These are phyloP conservation scores for Myriosclerotinia scirpicola DNA, from an alignment of 2,329 filamentous ascomycete species.

Conservation along the genomic window DNA sequence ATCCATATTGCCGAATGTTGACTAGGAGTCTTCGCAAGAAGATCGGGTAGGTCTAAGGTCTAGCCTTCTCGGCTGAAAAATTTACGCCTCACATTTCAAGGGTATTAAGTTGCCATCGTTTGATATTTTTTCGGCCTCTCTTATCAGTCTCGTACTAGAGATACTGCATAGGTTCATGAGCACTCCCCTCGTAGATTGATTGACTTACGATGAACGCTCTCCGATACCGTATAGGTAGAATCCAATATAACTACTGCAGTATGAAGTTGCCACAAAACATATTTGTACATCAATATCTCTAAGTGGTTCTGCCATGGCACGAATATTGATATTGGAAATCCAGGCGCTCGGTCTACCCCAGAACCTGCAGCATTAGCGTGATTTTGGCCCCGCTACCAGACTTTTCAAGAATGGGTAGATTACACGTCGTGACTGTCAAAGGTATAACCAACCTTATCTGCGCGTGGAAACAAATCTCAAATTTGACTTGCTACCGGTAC, in stretches of 20 bases:
- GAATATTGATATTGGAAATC: not conserved
- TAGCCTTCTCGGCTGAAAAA: not conserved
- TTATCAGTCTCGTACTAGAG: not conserved
- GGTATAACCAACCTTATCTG: not conserved
- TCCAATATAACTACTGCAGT: not conserved
- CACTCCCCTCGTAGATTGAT: not conserved
- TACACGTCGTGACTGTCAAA: not conserved
- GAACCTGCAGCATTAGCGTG: not conserved
- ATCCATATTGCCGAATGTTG: not conserved
- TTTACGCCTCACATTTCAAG: not conserved
- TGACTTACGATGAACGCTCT: too few relatives aligned
- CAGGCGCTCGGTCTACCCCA: slow-evolving; percentile 17
- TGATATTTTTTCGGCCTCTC: not conserved
- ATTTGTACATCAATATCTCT: not conserved
- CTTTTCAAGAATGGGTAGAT: not conserved
- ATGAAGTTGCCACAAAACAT: not conserved
- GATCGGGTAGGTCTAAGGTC: not conserved
- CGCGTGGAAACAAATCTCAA: not conserved
- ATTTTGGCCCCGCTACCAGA: not conserved
- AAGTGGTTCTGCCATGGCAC: not conserved
- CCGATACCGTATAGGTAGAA: not conserved
- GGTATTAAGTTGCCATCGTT: not conserved
- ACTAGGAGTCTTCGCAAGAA: not conserved
- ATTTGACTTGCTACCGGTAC: too few relatives aligned
- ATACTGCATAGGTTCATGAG: not conserved